Base-by-base conservation (phyloP, 2,329 filamentous ascomycete species). In the Alternaria sp. region DNA sequence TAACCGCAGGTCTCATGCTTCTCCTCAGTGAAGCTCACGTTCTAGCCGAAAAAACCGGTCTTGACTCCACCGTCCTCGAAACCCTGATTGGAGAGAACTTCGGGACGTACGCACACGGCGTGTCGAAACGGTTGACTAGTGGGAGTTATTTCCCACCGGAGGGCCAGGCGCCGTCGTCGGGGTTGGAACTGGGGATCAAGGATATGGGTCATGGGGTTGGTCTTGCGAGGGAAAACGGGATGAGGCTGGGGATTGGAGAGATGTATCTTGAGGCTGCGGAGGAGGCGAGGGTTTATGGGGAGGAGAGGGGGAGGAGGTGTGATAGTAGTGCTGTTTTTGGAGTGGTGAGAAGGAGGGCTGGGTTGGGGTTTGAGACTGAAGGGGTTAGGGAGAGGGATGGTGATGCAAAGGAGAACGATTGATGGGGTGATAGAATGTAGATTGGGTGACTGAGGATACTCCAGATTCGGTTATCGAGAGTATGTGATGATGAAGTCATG, bases 261-360 rank as follows among this genome's bases (percentile, higher is more conserved):
- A 69, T 83, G 23, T 83, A 80, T 6, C 68, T 86, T 26, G 75
- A 72, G 15, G 81, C 85, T 63, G 69, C 86, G 44, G 66, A 75
- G 26, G 78, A 83, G 59, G 85, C 85, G 0, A 83, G 78, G 26
- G 50, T 40, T 1, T 83, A 77, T 66, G 80, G 79, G 0, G 73
- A 78, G 4, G 62, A 72, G 12, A 76, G 74, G 17, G 75, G 66
- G 0, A 74, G 83, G 45, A 68, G 71, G 2, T 68, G 86, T 25
- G 85, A 87, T 72, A 86, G 84, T 10, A 85, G 82, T 10, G 81
- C 81, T n/a, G 79, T 86, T 70, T 87, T 83, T 74, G 85, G 85
- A 1, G 72, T 83, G 23, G 69, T 86, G 23, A 78, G 84, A 47
- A 65, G 67, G 55, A 76, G 82, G 57, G 80, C 83, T 2, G 83